A percentile compares a stretch with the other conserved stretches of the same genome.
These are phyloP conservation scores for Synchytrium microbalum DNA, from an alignment of 371 early-diverging fungal species.

Conservation along the genomic window DNA sequence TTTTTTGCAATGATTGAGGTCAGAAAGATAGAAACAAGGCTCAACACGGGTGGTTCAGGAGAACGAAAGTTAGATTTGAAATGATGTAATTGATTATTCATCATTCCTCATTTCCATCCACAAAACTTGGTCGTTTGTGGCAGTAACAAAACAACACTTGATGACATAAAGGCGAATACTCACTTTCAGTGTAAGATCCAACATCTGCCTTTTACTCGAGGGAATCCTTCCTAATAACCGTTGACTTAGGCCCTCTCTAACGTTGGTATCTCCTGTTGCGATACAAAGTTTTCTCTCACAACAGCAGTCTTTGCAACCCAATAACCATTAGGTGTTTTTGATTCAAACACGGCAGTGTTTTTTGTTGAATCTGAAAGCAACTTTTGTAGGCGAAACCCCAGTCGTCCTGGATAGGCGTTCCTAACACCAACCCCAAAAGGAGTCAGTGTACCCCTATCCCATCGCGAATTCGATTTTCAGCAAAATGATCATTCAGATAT, in stretches of 20 bases:
- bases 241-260: constrained; percentile 89
- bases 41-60: constrained; percentile 11
- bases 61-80: constrained; percentile 21
- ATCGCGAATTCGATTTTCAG: constrained; percentile 96
- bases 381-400: neutral
- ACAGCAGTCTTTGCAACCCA: constrained; percentile 75
- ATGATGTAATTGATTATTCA: constrained; percentile 14
- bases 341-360: constrained; percentile 50
- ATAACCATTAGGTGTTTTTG: constrained; percentile 79
- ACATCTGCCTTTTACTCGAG: constrained; percentile 80
- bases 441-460: constrained; percentile 92
- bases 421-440: constrained; percentile 99
- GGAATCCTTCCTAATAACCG: constrained; percentile 97
- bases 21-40: constrained; percentile 7
- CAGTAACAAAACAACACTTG: neutral
- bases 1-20: neutral
- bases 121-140: neutral
- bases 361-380: neutral
- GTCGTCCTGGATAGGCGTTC: constrained; percentile 98
- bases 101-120: neutral
- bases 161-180: constrained; percentile 9
- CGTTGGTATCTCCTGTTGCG: constrained; percentile 87
- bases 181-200: constrained; percentile 65
- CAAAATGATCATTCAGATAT: no score
- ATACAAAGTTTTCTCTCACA: constrained; percentile 85